Base-by-base conservation (phyloP, 1,284 basidiomycete species). In the Cryptococcus sp. region DNA sequence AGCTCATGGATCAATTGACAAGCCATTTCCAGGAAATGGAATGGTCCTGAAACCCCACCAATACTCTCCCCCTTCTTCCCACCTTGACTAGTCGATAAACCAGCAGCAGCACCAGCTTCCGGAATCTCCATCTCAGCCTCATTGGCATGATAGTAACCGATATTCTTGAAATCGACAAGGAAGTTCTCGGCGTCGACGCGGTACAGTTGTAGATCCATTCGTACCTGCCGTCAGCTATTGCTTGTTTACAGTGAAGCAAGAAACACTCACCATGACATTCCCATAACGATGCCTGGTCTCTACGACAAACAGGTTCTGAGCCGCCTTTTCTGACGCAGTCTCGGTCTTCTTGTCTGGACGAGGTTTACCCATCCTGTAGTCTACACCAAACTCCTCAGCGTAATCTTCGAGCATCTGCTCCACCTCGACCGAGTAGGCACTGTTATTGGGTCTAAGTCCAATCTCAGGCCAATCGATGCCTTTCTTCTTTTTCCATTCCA, bases 121-220 rank as follows among this genome's bases (percentile, higher is more conserved):
- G 79, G 7, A 3, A 37, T 47, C 22, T 54, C 51, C 32, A 9
- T 9, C 32, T 34, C 32, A 16, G 32, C 32, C 25, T 59, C 57
- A 4, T 48, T 55, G 81, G 65, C 80, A 78, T 60, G 64, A 74
- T 92, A 92, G 55, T 93, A 90, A 64, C 90, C 91, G 69, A 97
- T 88, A 78, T 98, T 94, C 64, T 96, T 85, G 77, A 99, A 98
- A 71, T 98, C 94, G 56, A 98, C 96, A 28, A 98, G 82, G 75
- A 97, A 98, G 76, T 98, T 98, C 70, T 87, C 84, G 32, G 86
- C 85, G 72, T 98, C 94, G 23, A 98, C 91, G 78, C 89, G 87
- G 73, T 98, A 98, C 42, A 98, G 80, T 65, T 98, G 92, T 2
- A 98, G 80, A 75, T 98, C 96, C 93, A 98, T 97, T 23, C 94